Evolutionary conservation across 495 filamentous ascomycete genomes (phyloP).

Genomic region (Lasiosphaeria hispida): DNA sequence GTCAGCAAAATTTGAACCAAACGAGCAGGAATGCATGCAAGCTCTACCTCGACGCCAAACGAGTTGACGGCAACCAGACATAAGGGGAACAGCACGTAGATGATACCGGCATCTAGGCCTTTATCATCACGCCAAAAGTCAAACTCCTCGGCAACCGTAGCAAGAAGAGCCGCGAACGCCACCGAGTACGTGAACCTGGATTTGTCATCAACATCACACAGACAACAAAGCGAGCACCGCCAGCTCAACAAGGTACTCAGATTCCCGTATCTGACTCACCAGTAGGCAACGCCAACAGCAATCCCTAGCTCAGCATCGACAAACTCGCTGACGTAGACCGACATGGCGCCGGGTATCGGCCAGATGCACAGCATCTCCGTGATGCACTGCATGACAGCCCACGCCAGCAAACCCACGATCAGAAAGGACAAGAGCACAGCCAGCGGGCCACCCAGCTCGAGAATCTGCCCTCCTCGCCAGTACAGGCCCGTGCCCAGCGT

Average conservation of each 20-base stretch:
- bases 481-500: slow-evolving; percentile 51
- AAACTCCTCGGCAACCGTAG: slow-evolving; percentile 37
- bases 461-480: slow-evolving; percentile 41
- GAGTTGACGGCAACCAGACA: slow-evolving; percentile 18
- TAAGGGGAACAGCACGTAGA: slow-evolving; percentile 23
- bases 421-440: slow-evolving; percentile 45
- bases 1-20: background rate
- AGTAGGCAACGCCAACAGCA: slow-evolving; percentile 47
- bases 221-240: background rate
- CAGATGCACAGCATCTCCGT: slow-evolving; percentile 50
- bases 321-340: slow-evolving; percentile 47
- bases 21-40: too few species aligned
- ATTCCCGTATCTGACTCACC: slow-evolving; percentile 29
- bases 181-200: slow-evolving; percentile 47
- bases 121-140: slow-evolving; percentile 30
- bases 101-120: slow-evolving; percentile 17
- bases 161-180: slow-evolving; percentile 40
- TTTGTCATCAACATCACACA: background rate
- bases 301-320: slow-evolving; percentile 49
- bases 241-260: too few species aligned
- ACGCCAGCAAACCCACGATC: slow-evolving; percentile 39
- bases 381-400: slow-evolving; percentile 50
- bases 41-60: slow-evolving; percentile 23
- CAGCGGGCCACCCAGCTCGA: slow-evolving; percentile 42
- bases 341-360: slow-evolving; percentile 47